A percentile compares a stretch with the other conserved stretches of the same genome.
phyloP scores from a whole-genome alignment of 2,329 filamentous ascomycete species.

The Xylariaceae sp. region DNA sequence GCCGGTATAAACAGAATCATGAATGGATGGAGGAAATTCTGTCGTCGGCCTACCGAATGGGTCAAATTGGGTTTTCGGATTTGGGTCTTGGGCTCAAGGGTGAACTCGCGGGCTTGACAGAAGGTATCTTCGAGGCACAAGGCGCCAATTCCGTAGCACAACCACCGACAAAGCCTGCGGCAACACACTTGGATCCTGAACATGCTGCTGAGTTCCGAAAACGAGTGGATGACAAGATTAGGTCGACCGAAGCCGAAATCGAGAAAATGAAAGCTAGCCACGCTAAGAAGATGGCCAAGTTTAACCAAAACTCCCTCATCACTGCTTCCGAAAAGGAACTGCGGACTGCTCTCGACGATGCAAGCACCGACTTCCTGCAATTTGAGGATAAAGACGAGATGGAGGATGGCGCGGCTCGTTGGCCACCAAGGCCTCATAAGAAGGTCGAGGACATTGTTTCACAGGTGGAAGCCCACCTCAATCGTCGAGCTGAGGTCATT shows the following conservation, averaged over 20 bases:
- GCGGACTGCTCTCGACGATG: conserved; percentile 57
- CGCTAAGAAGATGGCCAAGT: conserved; percentile 64
- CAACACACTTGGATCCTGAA: conserved; percentile 64
- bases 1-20: conserved; percentile 88
- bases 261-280: conserved; percentile 78
- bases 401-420: conserved; percentile 41
- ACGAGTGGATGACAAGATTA: conserved; percentile 66
- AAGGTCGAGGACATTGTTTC: conserved; percentile 67
- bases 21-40: conserved; percentile 99
- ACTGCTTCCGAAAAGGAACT: conserved; percentile 72
- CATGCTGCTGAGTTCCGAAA: conserved; percentile 79
- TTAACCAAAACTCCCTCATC: conserved; percentile 65
- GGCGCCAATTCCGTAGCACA: conserved; percentile 43
- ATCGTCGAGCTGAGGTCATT: conserved; percentile 59
- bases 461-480: conserved; percentile 66
- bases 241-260: conserved; percentile 72
- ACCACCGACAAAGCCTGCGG: conserved; percentile 52
- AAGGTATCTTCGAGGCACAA: conserved; percentile 72
- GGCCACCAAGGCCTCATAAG: conserved; percentile 41
- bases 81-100: conserved; percentile 81
- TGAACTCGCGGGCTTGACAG: conserved; percentile 73
- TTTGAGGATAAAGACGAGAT: conserved; percentile 52
- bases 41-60: conserved; percentile 79
- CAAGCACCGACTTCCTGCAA: conserved; percentile 56
- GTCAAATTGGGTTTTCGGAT: conserved; percentile 80